Conservation (phyloP, 108 stramenopile species). For the Cyclotella sp. region DNA sequence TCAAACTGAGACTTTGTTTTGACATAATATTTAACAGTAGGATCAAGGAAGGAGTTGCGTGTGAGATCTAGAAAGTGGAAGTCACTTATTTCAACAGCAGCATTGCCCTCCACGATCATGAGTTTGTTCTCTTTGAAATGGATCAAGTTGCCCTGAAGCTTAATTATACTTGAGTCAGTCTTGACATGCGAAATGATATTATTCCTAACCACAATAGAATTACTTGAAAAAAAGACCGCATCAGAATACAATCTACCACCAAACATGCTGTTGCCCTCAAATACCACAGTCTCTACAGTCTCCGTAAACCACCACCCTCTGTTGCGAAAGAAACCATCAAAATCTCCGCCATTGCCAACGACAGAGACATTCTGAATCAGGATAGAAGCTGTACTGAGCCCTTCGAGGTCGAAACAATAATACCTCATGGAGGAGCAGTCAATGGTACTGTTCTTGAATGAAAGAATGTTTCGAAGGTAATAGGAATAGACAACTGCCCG, state of each 20-base stretch:
- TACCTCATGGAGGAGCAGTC: background rate
- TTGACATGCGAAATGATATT: constrained; percentile 1
- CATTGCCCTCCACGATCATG: background rate
- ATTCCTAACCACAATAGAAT: background rate
- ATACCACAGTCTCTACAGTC: background rate
- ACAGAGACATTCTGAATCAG: constrained; percentile 1
- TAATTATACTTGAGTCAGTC: background rate
- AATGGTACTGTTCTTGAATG: constrained; percentile 3
- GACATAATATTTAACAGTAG: constrained; percentile 7
- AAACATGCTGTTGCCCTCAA: background rate
- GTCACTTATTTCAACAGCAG: background rate
- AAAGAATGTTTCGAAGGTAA: background rate
- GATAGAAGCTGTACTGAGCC: background rate
- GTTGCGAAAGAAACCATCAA: constrained; percentile 2
- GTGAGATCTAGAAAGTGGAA: constrained; percentile 2
- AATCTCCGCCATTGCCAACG: background rate
- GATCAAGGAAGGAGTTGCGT: constrained; percentile 11
- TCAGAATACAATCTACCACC: background rate
- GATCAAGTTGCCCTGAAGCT: background rate
- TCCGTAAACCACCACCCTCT: too few species aligned
- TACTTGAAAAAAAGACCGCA: background rate
- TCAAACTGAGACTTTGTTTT: background rate
- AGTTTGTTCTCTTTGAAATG: background rate
- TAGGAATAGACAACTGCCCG: background rate
- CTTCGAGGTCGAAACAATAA: background rate